A percentile compares a stretch with the other conserved stretches of the same genome.
Evolutionary conservation across 2,329 filamentous ascomycete species (phyloP).

Genomic region (Cordyceps tenuipes): DNA sequence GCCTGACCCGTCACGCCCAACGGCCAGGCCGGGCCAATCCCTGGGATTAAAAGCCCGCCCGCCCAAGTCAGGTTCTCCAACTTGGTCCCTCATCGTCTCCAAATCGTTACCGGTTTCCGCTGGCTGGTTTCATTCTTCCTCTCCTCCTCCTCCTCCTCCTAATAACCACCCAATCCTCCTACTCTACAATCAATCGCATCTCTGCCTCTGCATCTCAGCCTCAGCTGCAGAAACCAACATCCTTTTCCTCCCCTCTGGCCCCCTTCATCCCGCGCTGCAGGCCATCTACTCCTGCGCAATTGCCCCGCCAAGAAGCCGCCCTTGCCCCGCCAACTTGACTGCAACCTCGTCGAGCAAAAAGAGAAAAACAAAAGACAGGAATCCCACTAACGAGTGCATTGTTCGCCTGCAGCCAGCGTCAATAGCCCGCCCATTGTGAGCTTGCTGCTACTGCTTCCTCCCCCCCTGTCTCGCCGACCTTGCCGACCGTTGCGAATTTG

Average conservation of each 20-base stretch:
- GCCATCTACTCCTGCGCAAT: neutral
- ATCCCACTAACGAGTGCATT: conserved; percentile 6
- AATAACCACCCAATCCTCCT: neutral
- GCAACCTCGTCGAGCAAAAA: neutral
- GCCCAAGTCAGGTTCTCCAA: neutral
- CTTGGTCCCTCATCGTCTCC: neutral
- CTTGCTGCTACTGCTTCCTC: neutral
- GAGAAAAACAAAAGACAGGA: neutral
- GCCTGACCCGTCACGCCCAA: neutral
- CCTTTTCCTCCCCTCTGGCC: neutral
- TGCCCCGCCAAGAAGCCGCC: conserved; percentile 6
- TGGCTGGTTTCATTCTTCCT: neutral
- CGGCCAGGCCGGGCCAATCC: neutral
- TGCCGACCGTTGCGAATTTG: neutral
- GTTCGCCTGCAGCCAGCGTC: neutral
- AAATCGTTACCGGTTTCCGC: neutral
- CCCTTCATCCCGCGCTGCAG: neutral
- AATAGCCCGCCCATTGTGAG: neutral
- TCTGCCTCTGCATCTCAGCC: neutral
- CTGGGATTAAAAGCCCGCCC: neutral
- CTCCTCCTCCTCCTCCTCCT: neutral
- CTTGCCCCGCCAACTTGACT: conserved; percentile 7
- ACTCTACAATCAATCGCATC: neutral
- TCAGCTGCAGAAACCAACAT: neutral
- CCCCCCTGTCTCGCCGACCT: neutral